Conservation (phyloP, 2,329 filamentous ascomycete genomes). For the Colletotrichum godetiae region DNA sequence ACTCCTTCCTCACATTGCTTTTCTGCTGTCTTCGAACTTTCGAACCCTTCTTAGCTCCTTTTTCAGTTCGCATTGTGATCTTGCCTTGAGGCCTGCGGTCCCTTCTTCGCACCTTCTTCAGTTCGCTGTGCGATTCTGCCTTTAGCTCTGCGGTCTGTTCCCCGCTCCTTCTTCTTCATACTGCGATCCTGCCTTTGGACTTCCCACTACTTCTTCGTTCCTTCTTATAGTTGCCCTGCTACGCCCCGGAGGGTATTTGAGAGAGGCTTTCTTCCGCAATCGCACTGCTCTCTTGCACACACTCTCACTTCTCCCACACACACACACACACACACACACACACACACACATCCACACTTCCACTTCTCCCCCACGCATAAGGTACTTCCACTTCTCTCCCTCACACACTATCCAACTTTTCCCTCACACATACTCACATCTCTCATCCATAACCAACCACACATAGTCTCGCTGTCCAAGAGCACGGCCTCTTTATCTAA, state of each 20-base stretch:
- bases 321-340: too few species aligned
- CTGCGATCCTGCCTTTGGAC: too few species aligned
- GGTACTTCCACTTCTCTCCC: too few species aligned
- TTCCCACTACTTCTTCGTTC: too few species aligned
- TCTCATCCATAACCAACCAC: not conserved
- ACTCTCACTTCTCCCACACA: not conserved
- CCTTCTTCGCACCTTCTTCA: too few species aligned
- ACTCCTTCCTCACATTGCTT: not conserved
- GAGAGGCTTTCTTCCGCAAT: not conserved
- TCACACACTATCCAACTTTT: not conserved
- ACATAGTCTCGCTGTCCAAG: not conserved
- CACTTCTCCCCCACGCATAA: too few species aligned
- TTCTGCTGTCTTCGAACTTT: not conserved
- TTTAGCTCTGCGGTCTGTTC: too few species aligned
- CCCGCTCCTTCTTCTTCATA: too few species aligned
- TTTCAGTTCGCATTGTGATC: too few species aligned
- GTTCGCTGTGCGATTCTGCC: too few species aligned
- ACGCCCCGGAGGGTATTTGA: not conserved
- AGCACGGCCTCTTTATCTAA: not conserved
- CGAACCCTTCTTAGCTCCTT: not conserved
- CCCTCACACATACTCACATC: not conserved
- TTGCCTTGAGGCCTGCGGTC: too few species aligned
- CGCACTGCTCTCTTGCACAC: not conserved
- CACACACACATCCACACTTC: not conserved
- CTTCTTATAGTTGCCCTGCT: too few species aligned